Evolutionary conservation across 2,329 filamentous ascomycete genomes (phyloP).

Genomic region (Cladosporium austrohemisphaericum): DNA sequence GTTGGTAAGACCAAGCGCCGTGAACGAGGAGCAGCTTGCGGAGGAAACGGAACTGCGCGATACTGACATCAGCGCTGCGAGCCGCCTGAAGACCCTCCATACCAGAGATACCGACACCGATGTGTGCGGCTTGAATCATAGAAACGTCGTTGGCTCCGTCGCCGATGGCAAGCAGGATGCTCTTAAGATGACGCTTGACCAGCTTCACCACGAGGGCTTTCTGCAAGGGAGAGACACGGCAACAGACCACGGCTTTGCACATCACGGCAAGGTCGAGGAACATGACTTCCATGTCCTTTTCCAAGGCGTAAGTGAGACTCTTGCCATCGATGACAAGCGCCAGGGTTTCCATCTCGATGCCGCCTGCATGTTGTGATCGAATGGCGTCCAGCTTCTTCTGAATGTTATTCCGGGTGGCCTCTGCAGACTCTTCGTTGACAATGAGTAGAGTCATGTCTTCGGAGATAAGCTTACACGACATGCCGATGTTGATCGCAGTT

Average conservation of each 20-base stretch:
- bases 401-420: constrained; percentile 79
- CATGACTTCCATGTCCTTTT: constrained; percentile 87
- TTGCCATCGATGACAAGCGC: constrained; percentile 96
- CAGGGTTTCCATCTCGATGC: constrained; percentile 76
- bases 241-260: constrained; percentile 98
- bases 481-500: constrained; percentile 98
- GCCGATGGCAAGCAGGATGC: constrained; percentile 90
- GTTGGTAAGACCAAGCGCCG: constrained; percentile 95
- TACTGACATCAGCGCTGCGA: constrained; percentile 89
- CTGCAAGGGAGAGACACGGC: constrained; percentile 91
- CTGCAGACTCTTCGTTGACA: constrained; percentile 81
- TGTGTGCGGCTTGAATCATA: constrained; percentile 98
- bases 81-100: constrained; percentile 95
- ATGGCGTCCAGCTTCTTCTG: constrained; percentile 93
- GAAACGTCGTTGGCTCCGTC: constrained; percentile 99
- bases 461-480: constrained; percentile 97
- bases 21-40: constrained; percentile 93
- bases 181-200: constrained; percentile 89
- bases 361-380: constrained; percentile 71
- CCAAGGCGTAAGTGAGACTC: constrained; percentile 86
- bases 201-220: constrained; percentile 97
- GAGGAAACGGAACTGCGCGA: constrained; percentile 92
- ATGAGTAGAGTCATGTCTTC: constrained; percentile 99
- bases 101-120: constrained; percentile 95
- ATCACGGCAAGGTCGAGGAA: constrained; percentile 90